These are phyloP conservation scores for Cladosporium austrohemisphaericum DNA, from an alignment of 2,329 filamentous ascomycete genomes.

Conservation along the genomic window DNA sequence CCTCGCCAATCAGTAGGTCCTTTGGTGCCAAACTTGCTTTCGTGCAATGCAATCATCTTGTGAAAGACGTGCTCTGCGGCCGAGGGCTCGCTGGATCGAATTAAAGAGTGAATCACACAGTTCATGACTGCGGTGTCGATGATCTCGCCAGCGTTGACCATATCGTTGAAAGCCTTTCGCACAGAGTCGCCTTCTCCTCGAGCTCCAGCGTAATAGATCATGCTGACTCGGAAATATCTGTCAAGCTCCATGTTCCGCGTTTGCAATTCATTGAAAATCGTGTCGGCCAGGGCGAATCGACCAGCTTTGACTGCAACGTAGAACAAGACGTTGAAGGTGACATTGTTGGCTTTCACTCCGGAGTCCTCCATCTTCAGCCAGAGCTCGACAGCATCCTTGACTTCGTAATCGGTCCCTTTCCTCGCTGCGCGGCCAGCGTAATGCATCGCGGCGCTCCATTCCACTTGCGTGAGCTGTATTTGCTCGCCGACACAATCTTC, in stretches of 20 bases:
- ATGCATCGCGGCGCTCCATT: constrained; percentile 83
- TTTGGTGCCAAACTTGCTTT: constrained; percentile 31
- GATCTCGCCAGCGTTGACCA: constrained; percentile 81
- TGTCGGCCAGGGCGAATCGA: constrained; percentile 78
- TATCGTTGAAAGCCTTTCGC: constrained; percentile 71
- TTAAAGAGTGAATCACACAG: constrained; percentile 73
- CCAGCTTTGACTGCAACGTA: constrained; percentile 81
- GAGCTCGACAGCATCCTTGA: constrained; percentile 67
- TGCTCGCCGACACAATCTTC: constrained; percentile 76
- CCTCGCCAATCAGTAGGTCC: constrained; percentile 41
- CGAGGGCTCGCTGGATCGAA: constrained; percentile 69
- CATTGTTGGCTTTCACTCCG: constrained; percentile 62
- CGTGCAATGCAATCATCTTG: constrained; percentile 69
- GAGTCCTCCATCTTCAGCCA: constrained; percentile 88
- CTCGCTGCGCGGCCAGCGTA: constrained; percentile 71
- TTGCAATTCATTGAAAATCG: constrained; percentile 78
- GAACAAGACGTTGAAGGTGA: constrained; percentile 93
- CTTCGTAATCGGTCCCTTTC: constrained; percentile 54
- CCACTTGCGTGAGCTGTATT: constrained; percentile 60
- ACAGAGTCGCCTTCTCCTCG: constrained; percentile 69
- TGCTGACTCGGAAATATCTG: constrained; percentile 74
- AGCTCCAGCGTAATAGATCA: constrained; percentile 81
- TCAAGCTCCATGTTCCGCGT: constrained; percentile 64
- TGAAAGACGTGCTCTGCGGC: constrained; percentile 78
- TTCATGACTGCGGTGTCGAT: constrained; percentile 86